Base-by-base conservation (phyloP, 2,329 filamentous ascomycete species). In the Tolypocladium cylindrosporum region DNA sequence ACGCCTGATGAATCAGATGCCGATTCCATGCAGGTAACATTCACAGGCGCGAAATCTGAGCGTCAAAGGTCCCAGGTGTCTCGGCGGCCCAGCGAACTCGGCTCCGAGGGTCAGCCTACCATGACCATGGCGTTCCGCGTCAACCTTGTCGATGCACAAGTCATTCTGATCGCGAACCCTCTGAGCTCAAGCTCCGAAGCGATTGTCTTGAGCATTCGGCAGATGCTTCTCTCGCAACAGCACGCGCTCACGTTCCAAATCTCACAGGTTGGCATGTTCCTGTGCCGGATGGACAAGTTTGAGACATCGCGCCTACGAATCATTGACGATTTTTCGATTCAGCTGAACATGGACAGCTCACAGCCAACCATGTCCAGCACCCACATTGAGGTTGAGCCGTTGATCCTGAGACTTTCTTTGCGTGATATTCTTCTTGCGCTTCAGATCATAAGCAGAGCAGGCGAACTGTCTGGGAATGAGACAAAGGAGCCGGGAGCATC, bases 231-330 rank as follows among this genome's bases (percentile, higher is more conserved):
- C 13, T 96, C 93, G 2, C 89, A 96, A 66, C 95, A 99, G 71
- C 91, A 97, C 75, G 90, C 93, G 10, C 82, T 95, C 64, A 97
- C 94, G 1, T 82, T 99, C 68, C 93, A 99, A 68, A 85, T 99
- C 3, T 92, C 91, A 9, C 87, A 97, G 68, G 84, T 97, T 56
- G 94, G 94, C 65, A 99, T 99, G 94, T 99, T 97, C 71, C 74
- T 99, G 39, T 99, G 95, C 69, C 89, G 94, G 14, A 99, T 99
- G 94, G 95, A 99, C 72, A 90, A 87, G 62, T 97, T 97, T 65
- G 93, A 99, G 64, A 91, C 89, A 4, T 92, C 88, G 45, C 85
- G 91, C 42, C 80, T 99, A 53, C 86, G 94, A 21, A 96, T 99
- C 61, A 83, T 99, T 39, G 95, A 99, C 68, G 92, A 99, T 72